These are phyloP conservation scores for Malus hybrid DNA, from an alignment of 331 rosid species.

Conservation along the genomic window DNA sequence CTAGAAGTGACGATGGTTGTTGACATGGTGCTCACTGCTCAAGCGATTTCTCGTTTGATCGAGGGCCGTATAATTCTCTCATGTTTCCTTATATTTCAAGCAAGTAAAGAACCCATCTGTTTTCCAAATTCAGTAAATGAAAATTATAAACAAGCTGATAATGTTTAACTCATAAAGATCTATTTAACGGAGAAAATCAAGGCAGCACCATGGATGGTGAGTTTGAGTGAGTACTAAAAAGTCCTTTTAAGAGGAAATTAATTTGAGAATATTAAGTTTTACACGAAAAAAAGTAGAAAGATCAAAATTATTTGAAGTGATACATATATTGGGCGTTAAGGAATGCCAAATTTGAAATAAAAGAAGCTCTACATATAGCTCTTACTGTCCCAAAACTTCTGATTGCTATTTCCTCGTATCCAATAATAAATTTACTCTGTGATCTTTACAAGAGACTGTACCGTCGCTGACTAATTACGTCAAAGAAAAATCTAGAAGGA, in stretches of 20 bases:
- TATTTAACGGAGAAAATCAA: background rate
- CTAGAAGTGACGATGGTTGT: background rate
- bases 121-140: background rate
- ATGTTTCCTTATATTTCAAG: background rate
- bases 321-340: background rate
- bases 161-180: background rate
- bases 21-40: background rate
- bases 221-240: background rate
- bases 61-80: background rate
- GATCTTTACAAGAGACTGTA: conserved; percentile 27
- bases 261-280: background rate
- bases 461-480: conserved; percentile 1
- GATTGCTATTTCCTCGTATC: conserved; percentile 9
- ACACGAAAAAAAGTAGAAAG: background rate
- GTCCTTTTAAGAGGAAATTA: background rate
- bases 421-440: conserved; percentile 19
- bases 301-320: background rate
- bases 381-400: conserved; percentile 1
- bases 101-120: background rate
- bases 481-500: conserved; percentile 19
- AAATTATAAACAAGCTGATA: background rate
- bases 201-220: background rate
- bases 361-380: background rate
- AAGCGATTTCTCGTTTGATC: background rate
- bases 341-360: background rate